A percentile compares a stretch with the other conserved stretches of the same genome.
Conservation (phyloP, 768 basidiomycete genomes). For the Serpula lacrymans region DNA sequence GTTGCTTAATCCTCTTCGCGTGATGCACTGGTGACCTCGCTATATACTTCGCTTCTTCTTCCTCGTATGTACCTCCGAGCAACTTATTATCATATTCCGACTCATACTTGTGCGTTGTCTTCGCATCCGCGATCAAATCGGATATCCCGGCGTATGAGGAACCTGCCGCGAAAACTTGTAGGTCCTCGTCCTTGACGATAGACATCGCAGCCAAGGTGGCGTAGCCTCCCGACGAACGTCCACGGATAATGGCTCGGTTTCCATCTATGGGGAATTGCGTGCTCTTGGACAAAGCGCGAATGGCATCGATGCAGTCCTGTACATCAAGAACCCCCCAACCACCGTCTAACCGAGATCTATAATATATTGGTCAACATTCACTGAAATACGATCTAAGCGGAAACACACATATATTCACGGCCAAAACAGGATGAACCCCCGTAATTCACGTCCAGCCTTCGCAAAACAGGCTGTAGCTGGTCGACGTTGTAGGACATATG, state of each 20-base stretch:
- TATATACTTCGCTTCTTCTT: slow-evolving; percentile 48
- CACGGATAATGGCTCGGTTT: slow-evolving; percentile 58
- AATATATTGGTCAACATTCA: slow-evolving; percentile 16
- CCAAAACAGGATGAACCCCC: slow-evolving; percentile 69
- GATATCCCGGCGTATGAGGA: slow-evolving; percentile 61
- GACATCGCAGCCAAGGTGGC: slow-evolving; percentile 50
- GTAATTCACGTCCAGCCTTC: slow-evolving; percentile 65
- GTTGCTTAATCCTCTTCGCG: slow-evolving; percentile 53
- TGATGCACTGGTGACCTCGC: slow-evolving; percentile 58
- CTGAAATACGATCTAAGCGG: neutral
- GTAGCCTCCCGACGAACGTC: slow-evolving; percentile 64
- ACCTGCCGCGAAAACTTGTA: slow-evolving; percentile 52
- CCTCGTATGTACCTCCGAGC: slow-evolving; percentile 45
- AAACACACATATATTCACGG: slow-evolving; percentile 46
- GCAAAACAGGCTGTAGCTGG: slow-evolving; percentile 12
- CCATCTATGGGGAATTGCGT: slow-evolving; percentile 56
- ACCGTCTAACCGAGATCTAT: slow-evolving; percentile 49
- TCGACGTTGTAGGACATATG: no score
- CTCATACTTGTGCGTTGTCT: slow-evolving; percentile 67
- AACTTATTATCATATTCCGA: slow-evolving; percentile 51
- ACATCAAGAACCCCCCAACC: slow-evolving; percentile 72
- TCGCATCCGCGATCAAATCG: slow-evolving; percentile 48
- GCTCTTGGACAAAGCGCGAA: slow-evolving; percentile 37
- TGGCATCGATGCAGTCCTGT: slow-evolving; percentile 55
- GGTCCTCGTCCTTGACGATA: slow-evolving; percentile 37